Percentiles rank a stretch among this genome's conserved stretches.
phyloP scores from a whole-genome alignment of 2,329 filamentous ascomycete genomes.

The Apiospora koreana region DNA sequence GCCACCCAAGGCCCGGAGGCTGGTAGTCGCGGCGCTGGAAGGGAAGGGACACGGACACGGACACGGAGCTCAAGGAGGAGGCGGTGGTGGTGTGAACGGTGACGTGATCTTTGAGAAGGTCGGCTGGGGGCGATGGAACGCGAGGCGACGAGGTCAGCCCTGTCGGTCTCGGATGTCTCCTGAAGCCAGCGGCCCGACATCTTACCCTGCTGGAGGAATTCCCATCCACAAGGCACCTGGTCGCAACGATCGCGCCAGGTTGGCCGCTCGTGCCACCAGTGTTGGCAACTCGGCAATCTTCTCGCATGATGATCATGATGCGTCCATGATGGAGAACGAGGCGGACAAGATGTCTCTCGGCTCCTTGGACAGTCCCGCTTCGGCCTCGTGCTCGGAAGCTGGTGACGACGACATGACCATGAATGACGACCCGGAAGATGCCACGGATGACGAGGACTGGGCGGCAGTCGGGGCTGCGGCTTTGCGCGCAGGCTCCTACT shows the following conservation, averaged over 20 bases:
- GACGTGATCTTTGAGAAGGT: constrained; percentile 91
- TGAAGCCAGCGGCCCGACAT: constrained; percentile 40
- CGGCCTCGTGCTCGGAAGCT: constrained; percentile 76
- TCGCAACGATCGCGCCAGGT: constrained; percentile 49
- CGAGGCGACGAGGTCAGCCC: constrained; percentile 69
- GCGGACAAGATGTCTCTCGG: constrained; percentile 95
- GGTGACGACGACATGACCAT: constrained; percentile 63
- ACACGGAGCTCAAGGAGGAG: constrained; percentile 46
- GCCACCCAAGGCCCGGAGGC: constrained; percentile 82
- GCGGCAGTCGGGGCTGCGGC: constrained; percentile 84
- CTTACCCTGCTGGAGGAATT: constrained; percentile 50
- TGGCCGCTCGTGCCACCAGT: constrained; percentile 57
- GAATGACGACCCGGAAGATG: constrained; percentile 78
- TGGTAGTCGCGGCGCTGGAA: constrained; percentile 92
- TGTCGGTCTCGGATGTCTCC: constrained; percentile 46
- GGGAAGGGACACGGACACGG: constrained; percentile 63
- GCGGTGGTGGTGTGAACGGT: constrained; percentile 63
- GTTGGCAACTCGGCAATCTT: constrained; percentile 73
- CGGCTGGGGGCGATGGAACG: constrained; percentile 96
- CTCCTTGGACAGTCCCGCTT: constrained; percentile 64
- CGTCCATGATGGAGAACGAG: constrained; percentile 77
- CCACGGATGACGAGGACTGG: constrained; percentile 97
- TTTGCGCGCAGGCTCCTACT: constrained; percentile 69
- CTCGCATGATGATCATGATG: constrained; percentile 68
- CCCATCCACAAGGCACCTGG: constrained; percentile 52